phyloP scores from a whole-genome alignment of 2,329 filamentous ascomycete genomes.

The Aaosphaeria arxii region DNA sequence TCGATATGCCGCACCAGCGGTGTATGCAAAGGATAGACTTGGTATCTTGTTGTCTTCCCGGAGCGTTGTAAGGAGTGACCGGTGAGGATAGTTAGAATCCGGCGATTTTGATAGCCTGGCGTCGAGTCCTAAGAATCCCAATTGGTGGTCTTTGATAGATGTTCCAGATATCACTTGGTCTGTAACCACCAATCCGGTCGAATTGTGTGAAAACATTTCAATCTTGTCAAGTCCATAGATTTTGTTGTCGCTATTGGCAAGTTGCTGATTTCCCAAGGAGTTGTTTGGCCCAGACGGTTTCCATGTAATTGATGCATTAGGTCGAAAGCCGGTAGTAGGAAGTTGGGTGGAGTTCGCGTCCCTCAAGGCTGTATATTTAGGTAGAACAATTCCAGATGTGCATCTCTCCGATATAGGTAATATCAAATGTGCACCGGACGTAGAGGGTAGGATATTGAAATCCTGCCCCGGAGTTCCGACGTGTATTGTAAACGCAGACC shows the following conservation, averaged over 20 bases:
- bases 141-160: no score
- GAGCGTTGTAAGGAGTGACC: conserved; percentile 2
- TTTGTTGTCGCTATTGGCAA: conserved; percentile 5
- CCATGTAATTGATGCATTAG: neutral
- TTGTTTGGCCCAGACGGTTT: neutral
- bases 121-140: conserved; percentile 5
- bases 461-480: neutral
- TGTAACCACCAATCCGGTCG: no score
- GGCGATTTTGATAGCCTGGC: conserved; percentile 4
- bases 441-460: neutral
- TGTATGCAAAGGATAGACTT: conserved; percentile 12
- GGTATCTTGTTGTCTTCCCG: conserved; percentile 9
- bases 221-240: conserved; percentile 2
- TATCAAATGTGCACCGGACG: neutral
- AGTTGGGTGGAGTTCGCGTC: neutral
- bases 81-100: conserved; percentile 7
- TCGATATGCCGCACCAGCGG: conserved; percentile 13
- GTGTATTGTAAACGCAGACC: neutral
- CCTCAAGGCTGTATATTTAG: neutral
- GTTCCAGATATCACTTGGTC: no score
- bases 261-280: conserved; percentile 1
- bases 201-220: no score
- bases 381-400: neutral
- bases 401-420: neutral
- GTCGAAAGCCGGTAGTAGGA: neutral